Evolutionary conservation across 106 monocot species (phyloP).

Genomic region (Amphibolis antarctica): DNA sequence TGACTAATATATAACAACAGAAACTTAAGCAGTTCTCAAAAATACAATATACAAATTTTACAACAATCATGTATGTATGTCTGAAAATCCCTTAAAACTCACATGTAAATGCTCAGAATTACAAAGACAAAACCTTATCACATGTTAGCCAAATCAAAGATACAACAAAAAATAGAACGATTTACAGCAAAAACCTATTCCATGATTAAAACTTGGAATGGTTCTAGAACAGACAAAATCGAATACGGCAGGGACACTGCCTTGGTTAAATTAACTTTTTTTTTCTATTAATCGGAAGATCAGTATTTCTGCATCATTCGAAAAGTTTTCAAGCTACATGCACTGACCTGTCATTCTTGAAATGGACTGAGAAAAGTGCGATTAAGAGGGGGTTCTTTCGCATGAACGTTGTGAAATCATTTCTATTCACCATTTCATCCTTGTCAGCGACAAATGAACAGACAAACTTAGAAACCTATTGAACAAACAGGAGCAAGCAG

Average conservation of each 20-base stretch:
- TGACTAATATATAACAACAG: too few relatives aligned
- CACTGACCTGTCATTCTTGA: neutral
- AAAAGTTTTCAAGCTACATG: neutral
- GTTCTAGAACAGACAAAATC: neutral
- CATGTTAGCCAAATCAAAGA: too few relatives aligned
- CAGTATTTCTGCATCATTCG: constrained; percentile 1
- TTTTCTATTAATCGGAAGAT: neutral
- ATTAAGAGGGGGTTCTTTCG: constrained; percentile 58
- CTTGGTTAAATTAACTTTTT: neutral
- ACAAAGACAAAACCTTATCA: too few relatives aligned
- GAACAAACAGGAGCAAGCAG: neutral
- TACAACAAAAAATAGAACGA: too few relatives aligned
- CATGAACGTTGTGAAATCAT: constrained; percentile 64
- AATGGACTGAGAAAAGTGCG: constrained; percentile 32
- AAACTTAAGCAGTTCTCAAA: too few relatives aligned
- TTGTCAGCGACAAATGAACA: constrained; percentile 26
- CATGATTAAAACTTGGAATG: neutral
- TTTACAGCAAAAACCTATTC: too few relatives aligned
- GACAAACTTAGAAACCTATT: constrained; percentile 19
- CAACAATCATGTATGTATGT: too few relatives aligned
- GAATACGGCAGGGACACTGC: neutral
- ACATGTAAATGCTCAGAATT: too few relatives aligned
- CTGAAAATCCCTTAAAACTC: too few relatives aligned
- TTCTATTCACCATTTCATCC: constrained; percentile 41
- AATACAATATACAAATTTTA: too few relatives aligned